phyloP scores from a whole-genome alignment of 306 rosid species.

The Cucurbita pepo region DNA sequence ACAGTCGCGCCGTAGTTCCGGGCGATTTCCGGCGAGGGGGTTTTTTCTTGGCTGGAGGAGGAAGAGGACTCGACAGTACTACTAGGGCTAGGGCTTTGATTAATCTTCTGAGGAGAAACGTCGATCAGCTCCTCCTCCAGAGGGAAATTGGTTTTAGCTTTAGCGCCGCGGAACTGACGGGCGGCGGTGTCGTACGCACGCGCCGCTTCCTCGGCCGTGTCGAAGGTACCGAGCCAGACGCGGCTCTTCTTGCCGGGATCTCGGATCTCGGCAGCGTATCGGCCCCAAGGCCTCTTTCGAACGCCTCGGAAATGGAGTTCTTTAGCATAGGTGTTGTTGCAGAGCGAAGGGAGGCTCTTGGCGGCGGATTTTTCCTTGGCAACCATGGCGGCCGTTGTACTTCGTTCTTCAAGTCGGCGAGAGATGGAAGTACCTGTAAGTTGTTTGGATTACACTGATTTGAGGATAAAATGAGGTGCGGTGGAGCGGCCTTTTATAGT shows the following conservation, averaged over 20 bases:
- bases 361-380: neutral
- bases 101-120: conserved; percentile 1
- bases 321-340: neutral
- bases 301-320: conserved; percentile 14
- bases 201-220: conserved; percentile 15
- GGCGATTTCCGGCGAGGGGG: conserved; percentile 19
- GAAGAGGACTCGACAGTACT: conserved; percentile 12
- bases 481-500: neutral
- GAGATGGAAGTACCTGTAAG: neutral
- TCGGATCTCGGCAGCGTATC: conserved; percentile 18
- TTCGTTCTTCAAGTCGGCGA: neutral
- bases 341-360: neutral
- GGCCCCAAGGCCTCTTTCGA: conserved; percentile 17
- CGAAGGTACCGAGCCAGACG: conserved; percentile 17
- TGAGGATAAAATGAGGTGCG: neutral
- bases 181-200: conserved; percentile 15
- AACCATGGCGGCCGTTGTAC: neutral
- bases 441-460: neutral
- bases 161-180: conserved; percentile 7
- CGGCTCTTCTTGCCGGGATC: conserved; percentile 17
- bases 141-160: conserved; percentile 14
- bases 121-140: neutral
- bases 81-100: neutral
- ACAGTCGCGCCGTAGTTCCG: neutral
- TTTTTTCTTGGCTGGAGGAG: conserved; percentile 13